Evolutionary conservation across 768 basidiomycete genomes (phyloP).

Genomic region (Macrolepiota dolichaula): DNA sequence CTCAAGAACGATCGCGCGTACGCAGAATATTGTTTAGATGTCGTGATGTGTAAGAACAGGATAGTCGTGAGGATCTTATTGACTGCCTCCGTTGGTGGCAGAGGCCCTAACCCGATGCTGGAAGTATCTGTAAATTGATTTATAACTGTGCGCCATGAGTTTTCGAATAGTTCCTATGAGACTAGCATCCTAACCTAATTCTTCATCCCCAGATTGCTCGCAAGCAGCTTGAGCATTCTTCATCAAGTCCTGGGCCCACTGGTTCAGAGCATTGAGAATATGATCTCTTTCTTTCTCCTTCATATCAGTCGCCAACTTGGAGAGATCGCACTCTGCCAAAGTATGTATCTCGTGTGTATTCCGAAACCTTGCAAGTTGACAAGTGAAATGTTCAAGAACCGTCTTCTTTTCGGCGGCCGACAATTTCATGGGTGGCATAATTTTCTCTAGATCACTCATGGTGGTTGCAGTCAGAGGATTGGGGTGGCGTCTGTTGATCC

Average conservation of each 20-base stretch:
- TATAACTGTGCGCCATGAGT: conserved; percentile 32
- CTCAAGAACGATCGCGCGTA: conserved; percentile 45
- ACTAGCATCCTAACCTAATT: conserved; percentile 9
- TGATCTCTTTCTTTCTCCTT: conserved; percentile 20
- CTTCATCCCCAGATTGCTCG: conserved; percentile 24
- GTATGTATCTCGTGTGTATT: conserved; percentile 41
- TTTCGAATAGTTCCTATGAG: background rate
- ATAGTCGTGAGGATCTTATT: conserved; percentile 45
- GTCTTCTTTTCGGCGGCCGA: conserved; percentile 26
- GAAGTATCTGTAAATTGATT: conserved; percentile 45
- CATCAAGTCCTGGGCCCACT: conserved; percentile 43
- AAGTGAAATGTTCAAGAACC: conserved; percentile 41
- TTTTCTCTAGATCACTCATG: conserved; percentile 21
- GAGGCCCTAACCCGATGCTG: conserved; percentile 30
- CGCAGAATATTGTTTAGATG: conserved; percentile 46
- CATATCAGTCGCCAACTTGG: background rate
- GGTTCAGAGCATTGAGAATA: conserved; percentile 31
- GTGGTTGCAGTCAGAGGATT: background rate
- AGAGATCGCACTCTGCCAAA: conserved; percentile 24
- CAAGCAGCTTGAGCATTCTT: conserved; percentile 44
- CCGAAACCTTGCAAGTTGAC: conserved; percentile 41
- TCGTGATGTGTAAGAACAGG: conserved; percentile 47
- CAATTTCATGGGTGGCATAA: conserved; percentile 38
- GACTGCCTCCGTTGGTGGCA: conserved; percentile 35
- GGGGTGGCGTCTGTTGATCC: background rate